Base-by-base conservation (phyloP, 169 alveolate genomes). In the Plasmodium berghei region DNA sequence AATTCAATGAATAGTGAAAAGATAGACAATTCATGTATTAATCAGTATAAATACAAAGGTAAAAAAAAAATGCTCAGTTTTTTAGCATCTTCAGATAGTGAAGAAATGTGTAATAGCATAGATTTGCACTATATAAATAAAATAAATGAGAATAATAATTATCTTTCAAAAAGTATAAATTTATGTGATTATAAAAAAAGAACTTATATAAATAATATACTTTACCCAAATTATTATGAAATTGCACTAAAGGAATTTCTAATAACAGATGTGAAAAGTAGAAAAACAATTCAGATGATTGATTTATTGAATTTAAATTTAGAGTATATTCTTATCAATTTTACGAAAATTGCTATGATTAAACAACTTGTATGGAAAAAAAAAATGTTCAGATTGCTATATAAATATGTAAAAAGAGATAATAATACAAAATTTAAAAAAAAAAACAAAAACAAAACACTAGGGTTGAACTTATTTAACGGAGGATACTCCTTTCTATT, bases 401-500 rank as follows among this genome's bases (percentile, higher is more conserved):
- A 22, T n/a, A 9, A 16, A 4, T 42, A 62, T 20, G 26, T 74
- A 12, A 52, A 62, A 18, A 24, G 49, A 40, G 40, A 45, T 14
- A 1, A 16, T 14, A 22, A 5, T 66, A 10, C 16, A n/a, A 73
- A 22, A 16, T 1, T 34, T 9, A 59, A n/a, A 16, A 49, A 26
- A 34, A 28, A 42, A 56, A 42, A 3, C 0, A 9, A 18, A 16
- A 26, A 64, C 5, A 18, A 58, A 34, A 42, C 61, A 1, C 12
- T 34, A 2, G 90, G 90, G 9, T 46, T 80, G 26, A 67, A 80
- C 72, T 46, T 80, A 16, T 80, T 80, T 22, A 66, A 66, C 48
- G 90, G 90, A 14, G 90, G 90, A 0, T 45, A 14, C 26, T 80
- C 90, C 42, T 80, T 80, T 58, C 40, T 80, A 26, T 8, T 80